Percentiles rank a stretch among this genome's conserved stretches.
Evolutionary conservation across 257 asterid species (phyloP).

Genomic region (Nicotiana obtusifolia): DNA sequence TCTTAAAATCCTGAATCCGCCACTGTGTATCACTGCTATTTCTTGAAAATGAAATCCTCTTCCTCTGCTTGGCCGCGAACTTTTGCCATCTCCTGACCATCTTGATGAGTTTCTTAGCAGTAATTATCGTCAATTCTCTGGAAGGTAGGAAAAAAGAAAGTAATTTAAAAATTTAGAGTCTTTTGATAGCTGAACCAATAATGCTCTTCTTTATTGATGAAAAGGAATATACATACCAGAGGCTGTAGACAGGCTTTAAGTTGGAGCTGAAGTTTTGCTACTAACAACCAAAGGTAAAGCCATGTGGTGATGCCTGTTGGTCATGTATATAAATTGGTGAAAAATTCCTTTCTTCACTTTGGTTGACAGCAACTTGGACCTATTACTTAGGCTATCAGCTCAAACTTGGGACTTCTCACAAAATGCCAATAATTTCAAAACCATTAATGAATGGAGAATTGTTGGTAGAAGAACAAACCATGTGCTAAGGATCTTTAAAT

Average conservation of each 20-base stretch:
- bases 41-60: background rate
- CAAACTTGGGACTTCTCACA: no score
- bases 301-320: background rate
- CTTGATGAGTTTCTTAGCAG: background rate
- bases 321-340: background rate
- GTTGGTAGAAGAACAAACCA: no score
- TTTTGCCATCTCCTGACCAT: background rate
- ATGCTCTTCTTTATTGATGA: background rate
- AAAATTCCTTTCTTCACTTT: background rate
- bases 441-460: no score
- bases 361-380: background rate
- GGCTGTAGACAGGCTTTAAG: background rate
- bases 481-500: no score
- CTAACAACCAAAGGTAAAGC: background rate
- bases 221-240: background rate
- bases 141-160: background rate
- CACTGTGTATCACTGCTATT: background rate
- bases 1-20: no score
- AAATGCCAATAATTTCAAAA: no score
- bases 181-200: background rate
- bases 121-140: background rate
- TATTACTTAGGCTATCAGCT: background rate
- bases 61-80: background rate
- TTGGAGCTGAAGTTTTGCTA: background rate
- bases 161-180: background rate